phyloP scores from a whole-genome alignment of 1,284 basidiomycete genomes.

The Exobasidium rhododendri region DNA sequence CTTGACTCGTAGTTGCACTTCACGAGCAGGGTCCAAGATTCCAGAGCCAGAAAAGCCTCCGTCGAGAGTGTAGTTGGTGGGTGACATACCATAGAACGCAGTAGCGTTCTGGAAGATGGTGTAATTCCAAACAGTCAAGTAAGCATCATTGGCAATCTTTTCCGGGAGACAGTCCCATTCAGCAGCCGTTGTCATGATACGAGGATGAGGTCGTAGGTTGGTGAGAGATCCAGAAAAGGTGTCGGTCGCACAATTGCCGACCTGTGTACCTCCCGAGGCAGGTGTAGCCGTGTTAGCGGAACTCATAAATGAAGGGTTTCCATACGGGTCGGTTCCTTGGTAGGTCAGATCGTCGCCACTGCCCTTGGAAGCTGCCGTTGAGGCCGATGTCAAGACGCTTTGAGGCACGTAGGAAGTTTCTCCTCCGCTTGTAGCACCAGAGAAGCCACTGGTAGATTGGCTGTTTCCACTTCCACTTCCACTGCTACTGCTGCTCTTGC shows the following conservation, averaged over 20 bases:
- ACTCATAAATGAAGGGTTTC: slow-evolving; percentile 81
- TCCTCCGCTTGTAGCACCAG: slow-evolving; percentile 11
- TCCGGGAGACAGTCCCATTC: slow-evolving; percentile 80
- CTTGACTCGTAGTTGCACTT: slow-evolving; percentile 86
- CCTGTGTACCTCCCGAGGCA: background rate
- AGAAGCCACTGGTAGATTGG: slow-evolving; percentile 33
- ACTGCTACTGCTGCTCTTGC: slow-evolving; percentile 51
- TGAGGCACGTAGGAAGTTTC: slow-evolving; percentile 28
- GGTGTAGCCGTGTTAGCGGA: slow-evolving; percentile 39
- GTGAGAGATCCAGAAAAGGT: slow-evolving; percentile 34
- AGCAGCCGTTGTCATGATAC: slow-evolving; percentile 83
- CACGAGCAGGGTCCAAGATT: slow-evolving; percentile 85
- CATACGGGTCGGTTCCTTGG: slow-evolving; percentile 64
- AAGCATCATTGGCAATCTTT: slow-evolving; percentile 78
- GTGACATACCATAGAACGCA: slow-evolving; percentile 61
- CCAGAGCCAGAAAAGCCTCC: slow-evolving; percentile 67
- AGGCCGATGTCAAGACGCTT: slow-evolving; percentile 58
- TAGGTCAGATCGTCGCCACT: slow-evolving; percentile 68
- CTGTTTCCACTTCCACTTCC: too few relatives aligned
- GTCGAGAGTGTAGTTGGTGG: slow-evolving; percentile 73
- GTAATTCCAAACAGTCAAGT: slow-evolving; percentile 81
- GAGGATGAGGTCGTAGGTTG: slow-evolving; percentile 73
- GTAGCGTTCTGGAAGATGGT: slow-evolving; percentile 88
- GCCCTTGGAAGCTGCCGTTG: slow-evolving; percentile 64
- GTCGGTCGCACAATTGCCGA: slow-evolving; percentile 7